Conservation (phyloP, 1,284 basidiomycete species). For the Pseudozyma thailandica region DNA sequence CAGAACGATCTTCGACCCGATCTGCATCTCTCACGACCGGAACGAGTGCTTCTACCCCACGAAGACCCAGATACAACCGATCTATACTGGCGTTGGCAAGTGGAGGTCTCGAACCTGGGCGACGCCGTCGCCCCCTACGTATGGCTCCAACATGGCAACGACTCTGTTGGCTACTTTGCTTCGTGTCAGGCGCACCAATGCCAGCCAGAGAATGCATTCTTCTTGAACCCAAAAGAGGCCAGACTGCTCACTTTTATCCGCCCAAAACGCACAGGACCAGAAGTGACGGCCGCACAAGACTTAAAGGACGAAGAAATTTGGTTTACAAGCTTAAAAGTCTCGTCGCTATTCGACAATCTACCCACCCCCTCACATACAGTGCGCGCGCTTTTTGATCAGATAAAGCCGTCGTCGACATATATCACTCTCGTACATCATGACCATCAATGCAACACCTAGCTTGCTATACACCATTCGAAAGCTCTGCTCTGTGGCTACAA, state of each 20-base stretch:
- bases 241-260: conserved; percentile 6
- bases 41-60: not conserved
- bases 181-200: not conserved
- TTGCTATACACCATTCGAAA: not conserved
- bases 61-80: not conserved
- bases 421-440: not conserved
- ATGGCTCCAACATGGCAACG: conserved; percentile 74
- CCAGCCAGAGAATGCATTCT: conserved; percentile 25
- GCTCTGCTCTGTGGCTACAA: not conserved
- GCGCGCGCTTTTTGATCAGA: not conserved
- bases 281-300: not conserved
- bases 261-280: not conserved
- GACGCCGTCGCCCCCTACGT: conserved; percentile 61
- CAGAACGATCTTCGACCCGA: not conserved
- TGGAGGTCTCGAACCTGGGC: conserved; percentile 15
- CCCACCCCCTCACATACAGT: no score
- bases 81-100: not conserved
- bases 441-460: not conserved
- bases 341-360: conserved; percentile 21
- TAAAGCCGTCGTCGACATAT: not conserved
- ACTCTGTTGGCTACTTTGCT: conserved; percentile 73
- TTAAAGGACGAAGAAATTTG: not conserved
- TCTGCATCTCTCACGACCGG: conserved; percentile 1
- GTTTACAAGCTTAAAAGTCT: not conserved
- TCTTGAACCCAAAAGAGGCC: conserved; percentile 17